A percentile compares a stretch with the other conserved stretches of the same genome.
These are phyloP conservation scores for Chlorella sp. DNA, from an alignment of 139 green algal species.

Conservation along the genomic window DNA sequence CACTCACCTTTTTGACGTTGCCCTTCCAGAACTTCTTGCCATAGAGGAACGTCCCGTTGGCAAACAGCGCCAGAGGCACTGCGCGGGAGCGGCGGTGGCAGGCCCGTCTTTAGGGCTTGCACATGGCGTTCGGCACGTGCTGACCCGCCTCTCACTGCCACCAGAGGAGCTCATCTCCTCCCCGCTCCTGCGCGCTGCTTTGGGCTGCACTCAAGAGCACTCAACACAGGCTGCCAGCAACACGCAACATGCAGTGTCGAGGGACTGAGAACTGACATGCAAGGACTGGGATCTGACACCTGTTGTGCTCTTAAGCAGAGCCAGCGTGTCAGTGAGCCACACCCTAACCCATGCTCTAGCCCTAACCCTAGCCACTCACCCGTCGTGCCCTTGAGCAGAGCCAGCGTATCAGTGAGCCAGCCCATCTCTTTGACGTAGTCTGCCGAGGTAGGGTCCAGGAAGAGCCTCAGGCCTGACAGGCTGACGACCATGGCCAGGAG, in stretches of 20 bases:
- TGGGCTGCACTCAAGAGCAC: neutral
- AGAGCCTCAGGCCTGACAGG: conserved; percentile 13
- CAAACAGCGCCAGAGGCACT: conserved; percentile 25
- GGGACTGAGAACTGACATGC: neutral
- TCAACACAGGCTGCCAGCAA: neutral
- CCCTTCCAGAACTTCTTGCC: conserved; percentile 9
- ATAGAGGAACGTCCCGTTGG: conserved; percentile 18
- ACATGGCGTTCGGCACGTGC: neutral
- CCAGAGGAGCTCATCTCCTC: too few species aligned
- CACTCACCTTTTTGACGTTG: conserved; percentile 5
- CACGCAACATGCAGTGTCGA: neutral
- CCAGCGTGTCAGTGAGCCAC: neutral
- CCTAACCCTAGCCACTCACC: neutral
- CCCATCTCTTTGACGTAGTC: conserved; percentile 2
- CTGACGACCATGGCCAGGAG: conserved; percentile 17
- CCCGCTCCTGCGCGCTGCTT: neutral
- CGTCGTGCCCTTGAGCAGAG: neutral
- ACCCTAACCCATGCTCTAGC: neutral
- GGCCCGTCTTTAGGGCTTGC: neutral
- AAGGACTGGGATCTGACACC: neutral
- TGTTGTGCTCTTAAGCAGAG: neutral
- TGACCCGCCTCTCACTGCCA: neutral
- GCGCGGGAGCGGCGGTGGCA: neutral
- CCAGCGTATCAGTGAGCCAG: neutral
- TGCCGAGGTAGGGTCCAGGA: conserved; percentile 18